Evolutionary conservation across 164 flowering plant genomes (phyloP).

Genomic region (Sextonia rubra): DNA sequence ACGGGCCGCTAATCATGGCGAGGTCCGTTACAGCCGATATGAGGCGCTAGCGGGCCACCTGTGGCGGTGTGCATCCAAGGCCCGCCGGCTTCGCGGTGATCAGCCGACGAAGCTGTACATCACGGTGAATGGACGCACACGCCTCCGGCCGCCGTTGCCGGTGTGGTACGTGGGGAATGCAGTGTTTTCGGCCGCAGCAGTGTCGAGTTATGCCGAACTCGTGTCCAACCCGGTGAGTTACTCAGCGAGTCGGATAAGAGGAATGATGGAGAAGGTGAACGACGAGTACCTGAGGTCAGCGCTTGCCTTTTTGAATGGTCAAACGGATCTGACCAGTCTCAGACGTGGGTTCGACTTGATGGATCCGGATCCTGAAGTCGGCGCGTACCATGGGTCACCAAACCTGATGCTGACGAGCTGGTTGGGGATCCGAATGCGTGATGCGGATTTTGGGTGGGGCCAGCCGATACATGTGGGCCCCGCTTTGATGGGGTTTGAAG

Average conservation of each 20-base stretch:
- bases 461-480: conserved; percentile 38
- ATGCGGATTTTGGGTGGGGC: conserved; percentile 48
- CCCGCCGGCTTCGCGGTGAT: conserved; percentile 5
- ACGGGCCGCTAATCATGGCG: conserved; percentile 16
- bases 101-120: conserved; percentile 19
- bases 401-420: conserved; percentile 29
- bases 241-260: conserved; percentile 39
- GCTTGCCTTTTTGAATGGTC: conserved; percentile 51
- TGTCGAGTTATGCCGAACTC: conserved; percentile 12
- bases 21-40: conserved; percentile 33
- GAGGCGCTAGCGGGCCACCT: conserved; percentile 21
- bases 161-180: conserved; percentile 23
- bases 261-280: conserved; percentile 39
- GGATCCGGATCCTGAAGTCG: conserved; percentile 1
- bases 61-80: conserved; percentile 34
- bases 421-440: conserved; percentile 20
- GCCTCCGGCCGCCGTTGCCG: conserved; percentile 20
- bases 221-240: conserved; percentile 18
- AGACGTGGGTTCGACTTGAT: conserved; percentile 46
- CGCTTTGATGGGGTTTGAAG: conserved; percentile 26
- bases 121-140: conserved; percentile 13
- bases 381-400: conserved; percentile 27
- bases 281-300: conserved; percentile 55
- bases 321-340: conserved; percentile 45
- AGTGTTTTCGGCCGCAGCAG: neutral